Base-by-base conservation (phyloP, 495 filamentous ascomycete species). In the Echria macrotheca region DNA sequence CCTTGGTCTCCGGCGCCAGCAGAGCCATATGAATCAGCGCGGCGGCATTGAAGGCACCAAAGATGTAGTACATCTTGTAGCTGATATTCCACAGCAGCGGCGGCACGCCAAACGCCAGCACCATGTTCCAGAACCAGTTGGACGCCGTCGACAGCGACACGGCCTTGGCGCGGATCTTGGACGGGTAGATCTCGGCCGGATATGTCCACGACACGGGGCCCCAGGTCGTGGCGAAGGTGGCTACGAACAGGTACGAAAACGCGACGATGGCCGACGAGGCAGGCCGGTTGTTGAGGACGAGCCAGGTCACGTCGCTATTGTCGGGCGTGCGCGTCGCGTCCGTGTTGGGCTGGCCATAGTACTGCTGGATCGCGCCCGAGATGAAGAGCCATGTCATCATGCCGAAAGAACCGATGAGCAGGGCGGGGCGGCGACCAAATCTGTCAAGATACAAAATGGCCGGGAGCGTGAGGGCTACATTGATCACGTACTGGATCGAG, bases 41-140 rank as follows among this genome's bases (percentile, higher is more conserved):
- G 3, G 65, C 73, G 0, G 81, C 60, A 53, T 84, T 88, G 15
- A 89, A 76, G 0, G 82, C 74, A 1, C 85, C 86, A 46, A 89
- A 89, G 51, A 91, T 81, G 54, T 88, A 83, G 50, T 86, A 88
- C 0, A 77, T 71, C 63, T 81, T 83, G 74, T 83, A 89, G 31
- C 74, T 72, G 55, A 88, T 88, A 62, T 86, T 87, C 48, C 74
- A 67, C 63, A 90, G 85, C 0, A 76, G 82, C 0, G 84, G 82
- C 1, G 85, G 82, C 4, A 84, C 76, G 61, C 87, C 87, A 58
- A 84, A 74, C 4, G 80, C 83, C 3, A 88, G 64, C 0, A 83
- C 84, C 55, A 86, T 86, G 69, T 86, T 87, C 73, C 86, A 88
- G 12, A 85, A 72, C 84, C 84, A 87, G 65, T 90, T 89, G 2